These are phyloP conservation scores for Rhizoclosmatium globosum DNA, from an alignment of 192 early-diverging fungal genomes.

Conservation along the genomic window DNA sequence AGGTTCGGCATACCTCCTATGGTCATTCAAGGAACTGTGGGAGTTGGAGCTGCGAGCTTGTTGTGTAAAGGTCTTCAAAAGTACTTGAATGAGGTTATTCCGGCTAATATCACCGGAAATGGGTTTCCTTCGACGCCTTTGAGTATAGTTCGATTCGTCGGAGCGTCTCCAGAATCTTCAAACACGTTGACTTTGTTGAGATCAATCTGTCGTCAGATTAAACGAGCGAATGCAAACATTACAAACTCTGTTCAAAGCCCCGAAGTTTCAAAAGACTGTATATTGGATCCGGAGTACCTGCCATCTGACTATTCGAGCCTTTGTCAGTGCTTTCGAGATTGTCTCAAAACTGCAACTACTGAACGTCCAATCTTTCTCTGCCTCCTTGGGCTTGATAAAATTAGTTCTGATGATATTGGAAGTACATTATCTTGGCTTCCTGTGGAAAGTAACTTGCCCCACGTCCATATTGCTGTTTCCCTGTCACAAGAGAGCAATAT, in stretches of 20 bases:
- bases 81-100: conserved; percentile 27
- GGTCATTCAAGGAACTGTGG: conserved; percentile 24
- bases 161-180: conserved; percentile 34
- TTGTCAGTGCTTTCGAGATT: conserved; percentile 3
- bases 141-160: conserved; percentile 33
- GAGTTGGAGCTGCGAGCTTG: conserved; percentile 22
- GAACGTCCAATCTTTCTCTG: conserved; percentile 30
- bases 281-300: conserved; percentile 33
- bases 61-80: conserved; percentile 36
- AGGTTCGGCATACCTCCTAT: conserved; percentile 40
- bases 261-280: conserved; percentile 2
- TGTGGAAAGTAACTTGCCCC: conserved; percentile 29
- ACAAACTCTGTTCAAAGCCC: neutral
- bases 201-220: conserved; percentile 41
- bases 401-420: conserved; percentile 18
- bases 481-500: conserved; percentile 8
- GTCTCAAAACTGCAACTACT: conserved; percentile 18
- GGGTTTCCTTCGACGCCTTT: conserved; percentile 5
- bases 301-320: conserved; percentile 29
- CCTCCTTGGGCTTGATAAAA: conserved; percentile 31
- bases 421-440: conserved; percentile 27
- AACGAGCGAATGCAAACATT: conserved; percentile 2
- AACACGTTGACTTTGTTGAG: conserved; percentile 11
- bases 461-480: conserved; percentile 30
- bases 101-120: neutral